Percentiles rank a stretch among this genome's conserved stretches.
Conservation (phyloP, 306 rosid genomes). For the Alnus glutinosa region DNA sequence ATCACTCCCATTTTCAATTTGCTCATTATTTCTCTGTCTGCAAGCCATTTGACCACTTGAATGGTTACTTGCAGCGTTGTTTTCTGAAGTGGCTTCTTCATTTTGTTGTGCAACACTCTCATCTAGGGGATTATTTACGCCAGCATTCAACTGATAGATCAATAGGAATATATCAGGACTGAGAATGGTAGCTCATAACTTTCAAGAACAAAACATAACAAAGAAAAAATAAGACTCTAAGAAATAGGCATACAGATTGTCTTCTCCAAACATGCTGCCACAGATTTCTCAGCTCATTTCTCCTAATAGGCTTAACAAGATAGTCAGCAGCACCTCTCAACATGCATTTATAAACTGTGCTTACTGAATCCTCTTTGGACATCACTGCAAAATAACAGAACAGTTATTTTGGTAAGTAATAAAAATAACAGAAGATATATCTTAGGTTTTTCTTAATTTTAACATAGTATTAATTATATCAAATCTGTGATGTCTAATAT, state of each 20-base stretch:
- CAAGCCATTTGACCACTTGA: slow-evolving; percentile 63
- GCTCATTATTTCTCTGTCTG: slow-evolving; percentile 54
- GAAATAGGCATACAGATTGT: slow-evolving; percentile 59
- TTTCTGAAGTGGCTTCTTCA: slow-evolving; percentile 79
- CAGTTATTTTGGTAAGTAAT: neutral
- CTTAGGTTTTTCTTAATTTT: neutral
- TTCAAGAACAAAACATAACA: neutral
- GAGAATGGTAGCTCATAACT: slow-evolving; percentile 15
- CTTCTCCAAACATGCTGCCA: slow-evolving; percentile 99
- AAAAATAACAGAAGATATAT: neutral
- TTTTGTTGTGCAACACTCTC: slow-evolving; percentile 61
- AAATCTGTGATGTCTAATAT: slow-evolving; percentile 1
- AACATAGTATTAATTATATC: neutral
- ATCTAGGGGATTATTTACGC: slow-evolving; percentile 47
- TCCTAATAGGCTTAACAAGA: slow-evolving; percentile 92
- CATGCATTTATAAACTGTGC: slow-evolving; percentile 92
- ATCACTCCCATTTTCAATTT: slow-evolving; percentile 82
- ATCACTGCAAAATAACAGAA: slow-evolving; percentile 63
- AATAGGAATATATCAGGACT: slow-evolving; percentile 19
- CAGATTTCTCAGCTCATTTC: slow-evolving; percentile 82
- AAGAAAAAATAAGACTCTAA: neutral
- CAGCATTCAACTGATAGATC: slow-evolving; percentile 51
- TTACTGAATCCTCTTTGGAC: slow-evolving; percentile 83
- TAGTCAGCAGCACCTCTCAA: slow-evolving; percentile 90
- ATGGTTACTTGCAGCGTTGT: slow-evolving; percentile 67